Evolutionary conservation across 2,329 filamentous ascomycete species (phyloP), one percentile per base, ranked within the genome.

Genomic region (Aspergillus aculeatus): DNA sequence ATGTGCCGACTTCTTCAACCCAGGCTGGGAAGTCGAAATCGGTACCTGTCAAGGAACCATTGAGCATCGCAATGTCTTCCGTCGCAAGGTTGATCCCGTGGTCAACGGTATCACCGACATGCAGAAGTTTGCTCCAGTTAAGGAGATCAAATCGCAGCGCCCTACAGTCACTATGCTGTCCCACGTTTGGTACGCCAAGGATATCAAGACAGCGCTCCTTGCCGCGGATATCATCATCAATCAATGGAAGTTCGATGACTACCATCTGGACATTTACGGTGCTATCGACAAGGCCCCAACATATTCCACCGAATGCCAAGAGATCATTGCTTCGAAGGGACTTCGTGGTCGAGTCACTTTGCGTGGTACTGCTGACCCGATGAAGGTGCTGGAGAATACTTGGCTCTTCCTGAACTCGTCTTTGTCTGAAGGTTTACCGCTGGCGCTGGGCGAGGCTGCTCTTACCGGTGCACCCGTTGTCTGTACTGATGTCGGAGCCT

Each of bases 91-190:
- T 48, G 85, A 87, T 63, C 85, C 86, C 1, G 84, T 88, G 38
- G 84, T 87, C 63, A 88, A 88, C 66, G 85, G 85, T 54, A 87
- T 88, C 63, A 82, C 82, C 52, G 83, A 88, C 67, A 87, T 86
- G 83, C 83, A 84, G 51, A 83, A 83, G 60, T 88, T 88, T 69
- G 73, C 82, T 35, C 85, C 86, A 0, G 82, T 87, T 21, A 81
- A 84, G 50, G 80, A 84, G 57, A 84, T 87, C 65, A 82, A 82
- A 54, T 83, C 85, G 0, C 78, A 82, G 59, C 79, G 78, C 23
- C 86, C 86, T 2, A 88, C 86, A 0, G 85, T 87, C 2, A 85
- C 85, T 26, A 88, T 88, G 86, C 71, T 88, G 53, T 88, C 85
- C 23, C 85, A 88, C 50, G 72, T 78, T 24, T 76, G 75, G 74